Conservation (phyloP, 2,329 filamentous ascomycete species). For the Phialophora verrucosa region DNA sequence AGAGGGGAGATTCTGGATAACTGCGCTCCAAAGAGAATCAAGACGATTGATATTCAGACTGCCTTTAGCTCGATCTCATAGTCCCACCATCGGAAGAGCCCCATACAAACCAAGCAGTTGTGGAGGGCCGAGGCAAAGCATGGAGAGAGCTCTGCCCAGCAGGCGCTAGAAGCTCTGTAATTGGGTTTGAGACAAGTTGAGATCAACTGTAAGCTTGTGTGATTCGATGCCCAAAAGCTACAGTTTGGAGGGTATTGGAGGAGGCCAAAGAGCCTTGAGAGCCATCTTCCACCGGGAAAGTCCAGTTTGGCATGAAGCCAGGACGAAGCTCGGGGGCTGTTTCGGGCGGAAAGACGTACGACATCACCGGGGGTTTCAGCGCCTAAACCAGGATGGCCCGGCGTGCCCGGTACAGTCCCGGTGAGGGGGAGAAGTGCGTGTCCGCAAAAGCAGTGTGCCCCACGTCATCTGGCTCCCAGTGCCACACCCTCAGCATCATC, state of each 20-base stretch:
- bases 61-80: not conserved
- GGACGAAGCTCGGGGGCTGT: constrained; percentile 6
- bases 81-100: not conserved
- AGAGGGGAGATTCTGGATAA: not conserved
- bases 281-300: constrained; percentile 3
- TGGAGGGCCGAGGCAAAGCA: constrained; percentile 25
- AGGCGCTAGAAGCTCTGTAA: not conserved
- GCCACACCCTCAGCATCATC: not conserved
- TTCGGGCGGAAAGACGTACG: not conserved
- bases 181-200: not conserved
- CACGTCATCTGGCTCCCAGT: constrained; percentile 5
- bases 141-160: constrained; percentile 16
- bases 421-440: constrained; percentile 18
- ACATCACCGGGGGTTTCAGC: constrained; percentile 2
- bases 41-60: not conserved
- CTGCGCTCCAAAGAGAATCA: not conserved
- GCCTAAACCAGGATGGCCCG: not conserved
- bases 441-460: constrained; percentile 3
- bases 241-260: not conserved
- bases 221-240: not conserved
- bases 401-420: constrained; percentile 10
- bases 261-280: not conserved
- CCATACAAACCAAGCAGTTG: not conserved
- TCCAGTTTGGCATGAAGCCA: not conserved
- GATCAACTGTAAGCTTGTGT: not conserved